Evolutionary conservation across 768 basidiomycete species (phyloP), one percentile per base, ranked within the genome.

Genomic region (Paxillus involutus): DNA sequence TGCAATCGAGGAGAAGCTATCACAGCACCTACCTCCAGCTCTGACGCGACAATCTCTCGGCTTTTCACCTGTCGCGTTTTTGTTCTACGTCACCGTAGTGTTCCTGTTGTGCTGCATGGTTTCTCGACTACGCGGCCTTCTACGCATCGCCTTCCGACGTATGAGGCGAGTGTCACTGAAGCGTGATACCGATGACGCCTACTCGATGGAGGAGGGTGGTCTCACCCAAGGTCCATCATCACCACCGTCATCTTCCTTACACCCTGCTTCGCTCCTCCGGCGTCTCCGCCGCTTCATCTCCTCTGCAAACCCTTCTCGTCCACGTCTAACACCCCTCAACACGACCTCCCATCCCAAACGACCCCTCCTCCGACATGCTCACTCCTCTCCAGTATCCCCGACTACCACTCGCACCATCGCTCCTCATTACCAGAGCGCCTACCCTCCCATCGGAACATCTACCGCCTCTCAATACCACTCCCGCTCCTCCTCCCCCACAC

Each of bases 11-110:
- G 80, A 87, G 62, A 75, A 69, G 37, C 71, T 91, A 40, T 79
- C 82, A 24, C 79, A 83, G n/a, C 86, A 86, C 63, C 72, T 92
- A 19, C 88, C 88, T 10, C 62, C 79, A 12, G 81, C 79, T 10
- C 71, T 92, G 21, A 82, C 79, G 8, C 76, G 86, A 29, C 72
- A 78, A 30, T 82, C 86, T 1, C 80, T 91, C 30, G 88, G 89
- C 0, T 89, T 91, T 67, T 88, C 89, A 6, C 83, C 83, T 8
- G 74, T 88, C 19, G 65, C 82, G n/a, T 71, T 60, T 26, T 57
- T 89, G 8, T 75, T 87, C 61, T 86, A 82, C 65, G 54, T 77
- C 14, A 56, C 77, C 52, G 56, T 80, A 21, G 59, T 82, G 26
- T 67, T 73, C 37, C 42, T 82, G 37, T 40, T 84, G 21, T 51